Evolutionary conservation across 2,329 filamentous ascomycete species (phyloP), one percentile per base, ranked within the genome.

Genomic region (Penicillium sp.): DNA sequence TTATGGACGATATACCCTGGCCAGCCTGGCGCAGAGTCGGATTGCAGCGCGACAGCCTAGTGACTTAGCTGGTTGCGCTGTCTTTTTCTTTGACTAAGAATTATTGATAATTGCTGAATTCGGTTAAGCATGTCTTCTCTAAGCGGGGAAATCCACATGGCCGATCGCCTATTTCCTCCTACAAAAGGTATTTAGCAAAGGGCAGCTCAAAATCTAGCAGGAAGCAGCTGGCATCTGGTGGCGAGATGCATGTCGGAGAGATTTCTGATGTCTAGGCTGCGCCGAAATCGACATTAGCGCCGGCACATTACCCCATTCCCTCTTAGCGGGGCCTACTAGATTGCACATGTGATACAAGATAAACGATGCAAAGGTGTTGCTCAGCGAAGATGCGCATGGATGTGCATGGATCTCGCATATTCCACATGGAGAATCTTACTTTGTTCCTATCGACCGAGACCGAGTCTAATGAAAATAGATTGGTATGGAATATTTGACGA

Each of bases 221-320:
- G 25, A 30, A 26, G 45, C 45, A 48, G 26, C 45, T 48, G 28
- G 48, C 48, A 51, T 22, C 30, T 51, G 48, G 48, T 35, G 30
- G 48, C 48, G n/a, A 35, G 48, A 51, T 51, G 48, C 48, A 48
- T 16, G 45, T n/a, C 48, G 48, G 48, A 51, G 28, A 51, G 35
- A 51, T 51, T 35, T 51, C 48, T 14, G 28, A 51, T 35, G 28
- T 51, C 48, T 28, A 35, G 48, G n/a, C n/a, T 5, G n/a, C 28
- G 30, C 35, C 28, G 14, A 46, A 37, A 37, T 37, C 30, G 35
- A 14, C 35, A 35, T 7, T 16, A 45, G 28, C 48, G n/a, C 28
- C 30, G 30, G 11, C 16, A 33, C 45, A 8, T 33, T n/a, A 33
- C 48, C n/a, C 48, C 48, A 51, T 51, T 35, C 26, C 30, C 26